Evolutionary conservation across 2,329 filamentous ascomycete genomes (phyloP), one percentile per base, ranked within the genome.

Genomic region (Ophiosphaerella narmari): DNA sequence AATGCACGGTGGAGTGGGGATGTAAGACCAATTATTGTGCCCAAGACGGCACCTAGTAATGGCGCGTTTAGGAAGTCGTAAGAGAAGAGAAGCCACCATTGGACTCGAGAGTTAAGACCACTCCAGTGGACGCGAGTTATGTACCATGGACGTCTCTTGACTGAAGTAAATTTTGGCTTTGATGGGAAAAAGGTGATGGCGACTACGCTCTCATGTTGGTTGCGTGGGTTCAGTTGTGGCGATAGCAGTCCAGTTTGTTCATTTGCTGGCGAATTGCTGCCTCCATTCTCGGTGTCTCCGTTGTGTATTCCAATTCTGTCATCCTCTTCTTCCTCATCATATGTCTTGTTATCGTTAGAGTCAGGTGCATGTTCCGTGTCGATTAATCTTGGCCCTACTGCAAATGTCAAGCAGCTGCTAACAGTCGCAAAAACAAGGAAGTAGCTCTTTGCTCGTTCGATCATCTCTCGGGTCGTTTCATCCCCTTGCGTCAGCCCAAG

Each of bases 371-470:
- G 60, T 45, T 72, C 67, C 5, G 54, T 55, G 43, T 84, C 81
- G 35, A 87, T 78, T 40, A 88, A 71, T 14, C 78, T 73, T 1
- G 85, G 85, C 0, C 85, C 85, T 1, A 87, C 74, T 1, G 82
- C 82, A 66, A 87, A 88, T 0, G 84, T 87, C 52, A 87, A 68
- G 46, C 80, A 83, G 59, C 82, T 86, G 18, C 78, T 80, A 4
- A 87, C 75, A 16, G 85, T 86, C 4, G 84, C 80, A 59, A 84
- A 86, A 42, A 88, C 80, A 2, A 88, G 72, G 59, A 88, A 86
- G 65, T 86, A 88, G 18, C 81, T 82, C 65, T 86, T 84, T 8
- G 84, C 84, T 5, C 85, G 75, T 46, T 80, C 78, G 7, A 87
- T 75, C 1, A 81, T 80, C 1, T 74, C 73, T 2, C 66, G 54